Base-by-base conservation (phyloP, 2,329 filamentous ascomycete genomes). In the Fusarium subglutinans region DNA sequence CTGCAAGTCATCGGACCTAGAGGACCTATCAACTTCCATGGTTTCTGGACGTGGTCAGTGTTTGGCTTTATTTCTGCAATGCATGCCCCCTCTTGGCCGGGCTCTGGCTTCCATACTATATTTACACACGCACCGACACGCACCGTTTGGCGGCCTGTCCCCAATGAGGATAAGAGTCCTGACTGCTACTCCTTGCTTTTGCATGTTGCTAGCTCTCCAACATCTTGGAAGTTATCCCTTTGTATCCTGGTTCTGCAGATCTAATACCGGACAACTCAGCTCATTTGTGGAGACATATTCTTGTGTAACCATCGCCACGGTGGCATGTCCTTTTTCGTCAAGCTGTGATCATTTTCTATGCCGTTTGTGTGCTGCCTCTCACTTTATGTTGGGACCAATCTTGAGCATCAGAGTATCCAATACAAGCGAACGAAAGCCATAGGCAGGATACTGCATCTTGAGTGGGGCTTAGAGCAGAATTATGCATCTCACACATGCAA, bases 71-170 rank as follows among this genome's bases (percentile, higher is more conserved):
- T n/a, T 56, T 44, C 58, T 67, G 62, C 62, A 60, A 66, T 54
- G 48, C 28, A 66, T 57, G 41, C n/a, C 26, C 48, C 20, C 38
- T 72, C 53, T 58, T 41, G 41, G 56, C 53, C 63, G 57, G 68
- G 65, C 51, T 69, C 38, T 66, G 41, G 47, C 50, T 41, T 57
- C 50, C 20, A 59, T 69, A 68, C 69, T 69, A 72, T 69, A 69
- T 72, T 75, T 73, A 68, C 75, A 61, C 75, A 54, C 62, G 48
- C 66, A 67, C 69, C 45, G 38, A 44, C 20, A 50, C n/a, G 28
- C 44, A 69, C 41, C 40, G 59, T 73, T 71, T 66, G 54, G 54
- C 47, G 38, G 48, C 55, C 47, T 58, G 53, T 30, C 47, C n/a
- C 28, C 24, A 58, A 56, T 33, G n/a, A 24, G 63, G 58, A 62